Base-by-base conservation (phyloP, 1,284 basidiomycete species). In the Wallemia ichthyophaga region DNA sequence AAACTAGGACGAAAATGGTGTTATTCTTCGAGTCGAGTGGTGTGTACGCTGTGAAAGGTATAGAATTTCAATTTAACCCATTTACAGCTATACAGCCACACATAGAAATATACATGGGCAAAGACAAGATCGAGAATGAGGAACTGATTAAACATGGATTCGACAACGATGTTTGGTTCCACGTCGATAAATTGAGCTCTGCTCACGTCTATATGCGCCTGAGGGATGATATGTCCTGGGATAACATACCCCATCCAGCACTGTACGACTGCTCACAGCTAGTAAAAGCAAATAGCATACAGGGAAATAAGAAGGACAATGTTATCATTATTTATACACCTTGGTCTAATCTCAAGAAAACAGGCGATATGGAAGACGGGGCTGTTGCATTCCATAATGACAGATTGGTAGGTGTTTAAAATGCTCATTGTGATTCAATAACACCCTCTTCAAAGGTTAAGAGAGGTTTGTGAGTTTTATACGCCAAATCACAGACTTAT, bases 251-350 rank as follows among this genome's bases (percentile, higher is more conserved):
- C 0, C 76, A 82, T 59, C 72, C 78, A 0, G 71, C 95, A 11
- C 72, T 96, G 25, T 73, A 74, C 9, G 91, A 98, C 68, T 85
- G 85, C 63, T 85, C 87, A 0, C 92, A 98, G 69, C 74, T 98
- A 1, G 89, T 95, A 54, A 98, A 98, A 70, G 91, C 92, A 0
- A 96, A 96, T 66, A 91, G 85, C 1, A 98, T 98, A 60, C 87
- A 95, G 89, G 89, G 89, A 1, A 95, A 96, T 73, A 95, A 95
- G 72, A 91, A 89, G 70, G 85, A 92, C 64, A 84, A 92, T 67
- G 67, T 95, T 26, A 86, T 85, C 15, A 77, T 98, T 65, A 95
- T 98, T 62, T 96, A 91, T 68, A 95, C 91, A 0, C 91, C 88
- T 0, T 84, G 78, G 17, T 77, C 80, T 61, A 92, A 91, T 68